Conservation (phyloP, 2,329 filamentous ascomycete genomes). For the Cladophialophora exuberans region DNA sequence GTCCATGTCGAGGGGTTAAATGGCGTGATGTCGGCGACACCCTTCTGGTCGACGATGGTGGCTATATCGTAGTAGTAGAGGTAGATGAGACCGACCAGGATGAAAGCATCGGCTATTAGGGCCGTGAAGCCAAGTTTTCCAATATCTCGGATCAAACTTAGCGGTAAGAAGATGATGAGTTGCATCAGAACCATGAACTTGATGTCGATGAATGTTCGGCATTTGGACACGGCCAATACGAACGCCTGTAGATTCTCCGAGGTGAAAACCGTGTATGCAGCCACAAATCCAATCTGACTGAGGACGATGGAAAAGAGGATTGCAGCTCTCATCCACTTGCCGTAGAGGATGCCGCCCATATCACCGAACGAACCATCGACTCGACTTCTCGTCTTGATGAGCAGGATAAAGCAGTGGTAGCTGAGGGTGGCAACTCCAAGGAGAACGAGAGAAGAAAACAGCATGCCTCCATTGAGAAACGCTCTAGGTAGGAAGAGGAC, state of each 20-base stretch:
- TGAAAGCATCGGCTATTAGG: constrained; percentile 90
- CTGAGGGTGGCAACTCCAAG: constrained; percentile 81
- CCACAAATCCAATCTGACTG: constrained; percentile 92
- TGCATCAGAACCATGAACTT: constrained; percentile 91
- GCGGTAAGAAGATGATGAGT: constrained; percentile 90
- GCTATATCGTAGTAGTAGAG: constrained; percentile 94
- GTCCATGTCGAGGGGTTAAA: constrained; percentile 96
- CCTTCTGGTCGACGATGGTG: constrained; percentile 74
- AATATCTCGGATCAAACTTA: constrained; percentile 93
- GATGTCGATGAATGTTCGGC: constrained; percentile 81
- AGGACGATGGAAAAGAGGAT: constrained; percentile 92
- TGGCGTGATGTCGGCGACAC: constrained; percentile 79
- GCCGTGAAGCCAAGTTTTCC: constrained; percentile 96
- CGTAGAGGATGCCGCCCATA: constrained; percentile 89
- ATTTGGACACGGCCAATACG: constrained; percentile 86
- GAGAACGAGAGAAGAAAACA: constrained; percentile 93
- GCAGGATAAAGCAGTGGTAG: constrained; percentile 95
- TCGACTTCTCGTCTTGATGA: constrained; percentile 82
- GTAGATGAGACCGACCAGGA: constrained; percentile 87
- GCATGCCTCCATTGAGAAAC: constrained; percentile 94
- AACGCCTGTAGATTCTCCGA: constrained; percentile 95
- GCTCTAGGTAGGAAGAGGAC: constrained; percentile 91
- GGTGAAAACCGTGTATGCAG: constrained; percentile 95
- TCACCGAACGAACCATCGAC: constrained; percentile 96
- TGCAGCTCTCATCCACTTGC: constrained; percentile 82